Evolutionary conservation across 1,139 yeast genomes (phyloP).

Genomic region (Entelexis paramagnoliae): DNA sequence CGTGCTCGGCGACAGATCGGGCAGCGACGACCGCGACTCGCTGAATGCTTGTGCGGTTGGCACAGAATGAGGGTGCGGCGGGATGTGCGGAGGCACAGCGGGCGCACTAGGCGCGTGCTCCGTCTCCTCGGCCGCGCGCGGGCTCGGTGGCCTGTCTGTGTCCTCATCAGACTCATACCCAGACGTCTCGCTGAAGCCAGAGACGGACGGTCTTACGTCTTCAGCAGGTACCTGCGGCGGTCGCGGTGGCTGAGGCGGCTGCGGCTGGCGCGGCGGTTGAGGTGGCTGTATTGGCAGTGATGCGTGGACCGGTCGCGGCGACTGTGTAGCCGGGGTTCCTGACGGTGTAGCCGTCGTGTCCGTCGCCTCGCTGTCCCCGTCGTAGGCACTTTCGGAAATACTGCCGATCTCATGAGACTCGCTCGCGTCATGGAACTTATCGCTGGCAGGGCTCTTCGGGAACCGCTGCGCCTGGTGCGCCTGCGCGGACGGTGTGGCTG

Average conservation of each 20-base stretch:
- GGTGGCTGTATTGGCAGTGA: neutral
- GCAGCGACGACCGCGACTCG: conserved; percentile 12
- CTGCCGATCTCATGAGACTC: neutral
- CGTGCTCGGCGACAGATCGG: conserved; percentile 20
- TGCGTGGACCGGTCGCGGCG: neutral
- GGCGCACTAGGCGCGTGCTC: conserved; percentile 4
- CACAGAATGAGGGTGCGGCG: conserved; percentile 18
- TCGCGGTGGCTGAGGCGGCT: neutral
- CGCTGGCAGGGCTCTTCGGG: conserved; percentile 4
- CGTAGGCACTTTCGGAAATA: conserved; percentile 9
- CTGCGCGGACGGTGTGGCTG: conserved; percentile 3
- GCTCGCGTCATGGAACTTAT: conserved; percentile 4
- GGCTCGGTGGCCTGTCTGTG: conserved; percentile 29
- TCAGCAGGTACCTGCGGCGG: neutral
- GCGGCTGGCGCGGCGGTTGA: neutral
- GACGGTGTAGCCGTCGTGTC: neutral
- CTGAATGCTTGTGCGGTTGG: conserved; percentile 10
- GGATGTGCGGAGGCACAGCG: conserved; percentile 25
- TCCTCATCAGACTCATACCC: conserved; percentile 49
- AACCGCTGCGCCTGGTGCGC: neutral
- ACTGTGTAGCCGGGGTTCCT: neutral
- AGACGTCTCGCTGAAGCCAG: conserved; percentile 29
- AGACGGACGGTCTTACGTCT: neutral
- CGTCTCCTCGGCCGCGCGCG: neutral
- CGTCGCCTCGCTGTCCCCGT: conserved; percentile 8